A percentile compares a stretch with the other conserved stretches of the same genome.
These are phyloP conservation scores for Lachancea dasiensis DNA, from an alignment of 805 yeast genomes.

Conservation along the genomic window DNA sequence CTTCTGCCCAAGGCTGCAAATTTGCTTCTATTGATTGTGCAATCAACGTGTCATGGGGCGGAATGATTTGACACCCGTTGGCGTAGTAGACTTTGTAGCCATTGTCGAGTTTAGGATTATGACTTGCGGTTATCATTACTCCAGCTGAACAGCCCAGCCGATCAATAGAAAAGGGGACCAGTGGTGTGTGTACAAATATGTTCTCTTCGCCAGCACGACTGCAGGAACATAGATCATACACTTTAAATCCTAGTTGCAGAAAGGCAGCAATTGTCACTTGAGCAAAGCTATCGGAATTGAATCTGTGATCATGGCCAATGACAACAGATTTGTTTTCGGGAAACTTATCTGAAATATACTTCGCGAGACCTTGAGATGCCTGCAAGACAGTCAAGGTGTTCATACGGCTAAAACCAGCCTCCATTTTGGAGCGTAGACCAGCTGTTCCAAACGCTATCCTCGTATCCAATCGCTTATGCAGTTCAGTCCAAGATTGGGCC, in stretches of 20 bases:
- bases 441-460: conserved; percentile 90
- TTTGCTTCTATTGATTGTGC: conserved; percentile 58
- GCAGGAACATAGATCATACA: conserved; percentile 48
- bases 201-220: conserved; percentile 19
- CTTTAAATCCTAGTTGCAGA: conserved; percentile 58
- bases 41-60: conserved; percentile 79
- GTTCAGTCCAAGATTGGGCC: conserved; percentile 35
- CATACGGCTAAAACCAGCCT: conserved; percentile 85
- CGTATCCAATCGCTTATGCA: conserved; percentile 46
- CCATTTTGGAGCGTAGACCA: conserved; percentile 83
- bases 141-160: conserved; percentile 62
- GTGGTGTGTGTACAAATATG: conserved; percentile 68
- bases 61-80: conserved; percentile 93
- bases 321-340: conserved; percentile 40
- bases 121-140: conserved; percentile 90
- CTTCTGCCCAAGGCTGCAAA: conserved; percentile 51
- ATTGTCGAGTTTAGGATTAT: conserved; percentile 78
- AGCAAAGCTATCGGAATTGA: conserved; percentile 74
- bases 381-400: conserved; percentile 84
- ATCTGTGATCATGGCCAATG: conserved; percentile 89
- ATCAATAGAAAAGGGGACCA: conserved; percentile 85
- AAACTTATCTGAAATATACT: conserved; percentile 36
- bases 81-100: conserved; percentile 93
- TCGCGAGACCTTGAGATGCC: conserved; percentile 78
- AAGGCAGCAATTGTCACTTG: conserved; percentile 73